phyloP scores from a whole-genome alignment of 441 rosid species.

The Corymbia citriodora region DNA sequence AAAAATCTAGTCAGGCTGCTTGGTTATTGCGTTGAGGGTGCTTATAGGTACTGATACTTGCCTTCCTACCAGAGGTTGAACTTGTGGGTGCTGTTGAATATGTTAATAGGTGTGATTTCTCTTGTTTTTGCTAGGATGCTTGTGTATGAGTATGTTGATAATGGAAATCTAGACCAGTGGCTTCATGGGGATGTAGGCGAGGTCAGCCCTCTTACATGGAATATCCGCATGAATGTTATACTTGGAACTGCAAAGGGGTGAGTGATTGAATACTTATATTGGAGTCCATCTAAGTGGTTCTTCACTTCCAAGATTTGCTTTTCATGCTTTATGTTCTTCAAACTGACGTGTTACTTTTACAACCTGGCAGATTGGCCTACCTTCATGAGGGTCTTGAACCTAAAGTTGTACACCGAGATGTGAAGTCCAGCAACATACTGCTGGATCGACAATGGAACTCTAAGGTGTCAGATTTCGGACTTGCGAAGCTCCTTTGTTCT shows the following conservation, averaged over 20 bases:
- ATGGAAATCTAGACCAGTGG: constrained; percentile 97
- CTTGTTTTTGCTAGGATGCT: constrained; percentile 57
- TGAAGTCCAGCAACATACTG: constrained; percentile 84
- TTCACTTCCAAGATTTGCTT: not conserved
- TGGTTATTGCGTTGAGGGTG: constrained; percentile 96
- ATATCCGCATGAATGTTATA: constrained; percentile 75
- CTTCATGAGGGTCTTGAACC: constrained; percentile 99
- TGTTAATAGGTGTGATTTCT: not conserved
- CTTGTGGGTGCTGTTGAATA: not conserved
- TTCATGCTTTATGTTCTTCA: not conserved
- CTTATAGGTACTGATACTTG: constrained; percentile 50
- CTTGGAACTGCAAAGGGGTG: constrained; percentile 94
- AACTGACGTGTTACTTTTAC: not conserved
- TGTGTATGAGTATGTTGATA: constrained; percentile 86
- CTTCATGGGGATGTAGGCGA: constrained; percentile 91
- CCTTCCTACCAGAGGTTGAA: not conserved
- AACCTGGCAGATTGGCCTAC: constrained; percentile 69
- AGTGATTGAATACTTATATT: not conserved
- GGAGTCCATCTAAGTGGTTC: not conserved
- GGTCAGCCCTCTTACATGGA: constrained; percentile 88
- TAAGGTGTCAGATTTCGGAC: constrained; percentile 95
- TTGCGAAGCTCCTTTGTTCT: constrained; percentile 87
- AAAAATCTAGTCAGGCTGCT: constrained; percentile 91
- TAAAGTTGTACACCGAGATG: constrained; percentile 92
- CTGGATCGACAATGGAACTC: constrained; percentile 88